These are phyloP conservation scores for Tagetes patula DNA, from an alignment of 129 eudicot genomes.

Conservation along the genomic window DNA sequence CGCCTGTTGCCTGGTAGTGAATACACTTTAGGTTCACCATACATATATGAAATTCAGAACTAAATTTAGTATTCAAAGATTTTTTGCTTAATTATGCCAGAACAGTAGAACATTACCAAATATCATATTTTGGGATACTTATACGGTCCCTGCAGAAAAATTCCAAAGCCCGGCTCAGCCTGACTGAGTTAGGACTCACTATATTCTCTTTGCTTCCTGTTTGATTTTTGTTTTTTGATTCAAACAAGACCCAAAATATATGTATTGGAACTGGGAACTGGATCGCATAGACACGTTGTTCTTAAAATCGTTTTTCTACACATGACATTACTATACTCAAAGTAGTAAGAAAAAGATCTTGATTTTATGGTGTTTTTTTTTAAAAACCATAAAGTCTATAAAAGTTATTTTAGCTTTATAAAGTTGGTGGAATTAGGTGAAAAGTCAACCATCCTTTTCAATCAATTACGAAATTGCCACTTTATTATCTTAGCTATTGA, in stretches of 20 bases:
- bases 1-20: too few species aligned
- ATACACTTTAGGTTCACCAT: background rate
- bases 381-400: too few species aligned
- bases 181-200: background rate
- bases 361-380: too few species aligned
- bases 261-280: background rate
- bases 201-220: background rate
- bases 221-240: background rate
- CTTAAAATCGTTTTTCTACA: too few species aligned
- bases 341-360: too few species aligned
- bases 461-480: too few species aligned
- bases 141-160: background rate
- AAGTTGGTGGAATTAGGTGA: too few species aligned
- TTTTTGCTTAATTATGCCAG: background rate
- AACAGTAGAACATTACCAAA: background rate
- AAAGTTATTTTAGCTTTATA: too few species aligned
- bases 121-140: background rate
- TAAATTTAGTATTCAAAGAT: background rate
- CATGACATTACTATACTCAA: too few species aligned
- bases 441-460: too few species aligned
- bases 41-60: background rate
- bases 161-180: background rate
- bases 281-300: background rate
- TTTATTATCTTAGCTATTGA: too few species aligned
- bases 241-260: background rate